Evolutionary conservation across 2,329 filamentous ascomycete species (phyloP), one percentile per base, ranked within the genome.

Genomic region (Fusarium coicis): DNA sequence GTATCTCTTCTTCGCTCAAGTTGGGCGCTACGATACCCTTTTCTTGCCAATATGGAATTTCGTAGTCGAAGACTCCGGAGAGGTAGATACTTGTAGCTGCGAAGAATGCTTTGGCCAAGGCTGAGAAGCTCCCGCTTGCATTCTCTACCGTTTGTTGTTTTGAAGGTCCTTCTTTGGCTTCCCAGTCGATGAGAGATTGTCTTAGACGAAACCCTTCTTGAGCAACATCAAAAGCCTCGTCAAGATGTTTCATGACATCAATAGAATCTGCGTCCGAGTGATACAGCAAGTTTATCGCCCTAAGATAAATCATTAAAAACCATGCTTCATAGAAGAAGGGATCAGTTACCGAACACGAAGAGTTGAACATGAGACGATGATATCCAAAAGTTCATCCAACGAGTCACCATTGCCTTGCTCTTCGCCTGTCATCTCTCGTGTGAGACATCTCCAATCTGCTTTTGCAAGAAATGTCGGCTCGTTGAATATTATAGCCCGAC

Each of bases 51-150:
- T 77, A 70, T 12, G 53, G 28, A 5, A 80, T 74, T 15, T 82
- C 80, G 19, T 83, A 83, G 64, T 83, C 81, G 37, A 81, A 83
- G 5, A 80, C 75, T 1, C 81, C 81, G 0, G 82, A 83, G 9
- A 83, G 76, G 39, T 83, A 83, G 10, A 83, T 81, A 50, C 81
- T 82, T 4, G 77, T 80, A 10, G 82, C 79, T 0, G 81, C 74
- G 30, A 74, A 77, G 61, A 79, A 82, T 7, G 77, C 30, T 1
- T 34, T 62, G 0, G 77, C 69, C 6, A 83, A 55, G 0, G 75
- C 39, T 12, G 60, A 56, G 40, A 80, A 78, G 5, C 58, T 55
- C 7, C 73, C 56, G 11, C 49, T 37, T 1, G 2, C 2, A 1
- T 28, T 19, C 16, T 1, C 21, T 2, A 0, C 8, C 1, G 9